Conservation (phyloP, 495 filamentous ascomycete genomes). For the Penicillium chermesinum region DNA sequence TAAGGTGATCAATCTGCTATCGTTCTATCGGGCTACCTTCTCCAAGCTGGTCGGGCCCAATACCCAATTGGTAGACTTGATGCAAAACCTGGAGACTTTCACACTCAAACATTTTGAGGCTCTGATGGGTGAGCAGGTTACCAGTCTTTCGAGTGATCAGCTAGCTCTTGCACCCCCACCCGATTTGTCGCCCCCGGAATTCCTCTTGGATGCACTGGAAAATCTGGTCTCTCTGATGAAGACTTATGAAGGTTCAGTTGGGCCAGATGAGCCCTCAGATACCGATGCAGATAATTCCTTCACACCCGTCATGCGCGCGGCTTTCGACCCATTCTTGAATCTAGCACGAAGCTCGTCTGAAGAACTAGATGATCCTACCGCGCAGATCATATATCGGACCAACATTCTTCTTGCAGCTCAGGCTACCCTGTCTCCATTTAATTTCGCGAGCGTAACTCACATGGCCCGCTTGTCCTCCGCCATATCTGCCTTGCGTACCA, state of each 20-base stretch:
- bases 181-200: constrained; percentile 75
- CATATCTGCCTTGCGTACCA: constrained; percentile 36
- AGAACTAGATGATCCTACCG: constrained; percentile 49
- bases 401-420: constrained; percentile 68
- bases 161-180: constrained; percentile 43
- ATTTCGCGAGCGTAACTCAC: constrained; percentile 43
- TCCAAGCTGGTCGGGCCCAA: constrained; percentile 66
- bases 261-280: constrained; percentile 47
- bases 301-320: constrained; percentile 69
- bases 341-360: constrained; percentile 65
- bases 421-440: constrained; percentile 33
- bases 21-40: constrained; percentile 86
- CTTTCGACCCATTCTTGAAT: constrained; percentile 80
- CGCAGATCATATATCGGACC: constrained; percentile 67
- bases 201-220: constrained; percentile 75
- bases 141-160: constrained; percentile 65
- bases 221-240: constrained; percentile 70
- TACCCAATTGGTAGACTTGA: constrained; percentile 63
- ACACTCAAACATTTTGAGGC: constrained; percentile 79
- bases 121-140: constrained; percentile 71
- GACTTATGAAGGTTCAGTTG: constrained; percentile 76
- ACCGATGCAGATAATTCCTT: constrained; percentile 45
- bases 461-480: constrained; percentile 27
- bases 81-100: constrained; percentile 64
- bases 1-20: constrained; percentile 79